Base-by-base conservation (phyloP, 2,329 filamentous ascomycete genomes). In the Fusarium incarnatum region DNA sequence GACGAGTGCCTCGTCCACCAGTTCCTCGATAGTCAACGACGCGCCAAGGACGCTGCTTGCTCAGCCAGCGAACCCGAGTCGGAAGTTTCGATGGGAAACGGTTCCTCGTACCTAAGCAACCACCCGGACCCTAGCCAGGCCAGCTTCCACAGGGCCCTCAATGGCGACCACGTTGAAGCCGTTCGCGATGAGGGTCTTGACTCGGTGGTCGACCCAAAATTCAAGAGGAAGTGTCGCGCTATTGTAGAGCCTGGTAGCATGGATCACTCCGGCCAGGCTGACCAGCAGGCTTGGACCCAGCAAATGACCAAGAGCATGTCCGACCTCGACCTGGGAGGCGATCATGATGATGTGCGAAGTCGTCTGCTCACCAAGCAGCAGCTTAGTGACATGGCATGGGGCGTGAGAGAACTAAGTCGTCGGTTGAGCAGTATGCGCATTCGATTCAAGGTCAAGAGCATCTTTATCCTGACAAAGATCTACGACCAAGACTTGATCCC, bases 381-480 rank as follows among this genome's bases (percentile, higher is more conserved):
- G 80, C 85, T 99, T 44, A 94, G 92, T 16, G 96, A 98, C 75
- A 98, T 99, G 95, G 94, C 95, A 0, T 94, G 95, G 89, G 94
- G 95, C 27, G 96, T 98, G 61, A 87, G 96, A 49, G 94, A 98
- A 80, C 83, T 99, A 62, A 95, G 93, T 30, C 92, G 97, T 76
- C 91, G 93, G 64, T 82, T 98, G 63, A 92, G 93, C 54, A 94
- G 90, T 79, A 90, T 98, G 78, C 89, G 91, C 61, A 85, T 99
- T 67, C 92, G 91, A 78, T 89, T 97, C 71, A 91, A 91, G 56
- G 93, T 97, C 70, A 89, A 89, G 77, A 92, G 88, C 59, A 90
- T 99, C 30, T 97, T 98, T 76, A 83, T 99, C 32, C 83, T 99
- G 50, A 97, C 94, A 44, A 99, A 99, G 79, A 91, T 91, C n/a